A percentile compares a stretch with the other conserved stretches of the same genome.
These are phyloP conservation scores for Kodamaea restingae DNA, from an alignment of 805 yeast species.

Conservation along the genomic window DNA sequence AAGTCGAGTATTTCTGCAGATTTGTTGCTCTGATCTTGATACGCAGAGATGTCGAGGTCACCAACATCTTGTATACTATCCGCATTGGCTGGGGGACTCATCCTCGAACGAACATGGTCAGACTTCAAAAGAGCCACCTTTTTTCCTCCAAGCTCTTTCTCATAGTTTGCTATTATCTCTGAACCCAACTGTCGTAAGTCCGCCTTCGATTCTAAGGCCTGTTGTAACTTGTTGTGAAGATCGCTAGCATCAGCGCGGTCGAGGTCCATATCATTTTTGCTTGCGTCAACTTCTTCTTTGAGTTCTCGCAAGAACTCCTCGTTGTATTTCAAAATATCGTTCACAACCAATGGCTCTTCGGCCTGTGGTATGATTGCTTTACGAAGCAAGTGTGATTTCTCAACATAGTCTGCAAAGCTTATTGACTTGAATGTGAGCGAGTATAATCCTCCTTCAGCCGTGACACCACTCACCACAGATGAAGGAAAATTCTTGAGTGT, in stretches of 20 bases:
- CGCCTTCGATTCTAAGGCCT: conserved; percentile 3
- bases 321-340: conserved; percentile 7
- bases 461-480: conserved; percentile 37
- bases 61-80: conserved; percentile 23
- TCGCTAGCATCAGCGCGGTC: not conserved
- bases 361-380: conserved; percentile 20
- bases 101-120: conserved; percentile 10
- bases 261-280: not conserved
- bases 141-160: conserved; percentile 14
- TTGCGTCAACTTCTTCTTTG: conserved; percentile 19
- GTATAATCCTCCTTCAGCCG: conserved; percentile 39
- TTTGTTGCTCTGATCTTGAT: conserved; percentile 10
- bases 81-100: conserved; percentile 14
- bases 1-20: too few relatives aligned
- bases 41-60: conserved; percentile 14
- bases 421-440: conserved; percentile 41
- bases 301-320: conserved; percentile 16
- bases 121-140: conserved; percentile 14
- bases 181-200: conserved; percentile 9
- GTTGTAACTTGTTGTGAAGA: conserved; percentile 5
- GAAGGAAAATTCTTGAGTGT: conserved; percentile 28
- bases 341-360: conserved; percentile 8
- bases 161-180: conserved; percentile 15
- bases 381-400: conserved; percentile 32
- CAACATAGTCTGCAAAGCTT: conserved; percentile 33